phyloP scores from a whole-genome alignment of 805 yeast genomes.

The Spencermartinsiella europaea region DNA sequence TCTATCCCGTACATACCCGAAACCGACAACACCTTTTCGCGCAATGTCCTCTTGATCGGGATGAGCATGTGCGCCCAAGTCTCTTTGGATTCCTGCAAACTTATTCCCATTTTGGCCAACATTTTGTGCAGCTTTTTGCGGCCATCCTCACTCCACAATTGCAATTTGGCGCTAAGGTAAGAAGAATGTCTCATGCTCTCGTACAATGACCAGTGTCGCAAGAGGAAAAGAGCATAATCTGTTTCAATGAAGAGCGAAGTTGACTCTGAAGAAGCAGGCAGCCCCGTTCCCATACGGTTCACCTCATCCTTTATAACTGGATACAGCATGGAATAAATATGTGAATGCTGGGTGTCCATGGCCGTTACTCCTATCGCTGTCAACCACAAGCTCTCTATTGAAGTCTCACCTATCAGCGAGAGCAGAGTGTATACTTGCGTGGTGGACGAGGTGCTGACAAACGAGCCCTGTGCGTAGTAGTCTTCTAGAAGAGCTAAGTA shows the following conservation, averaged over 20 bases:
- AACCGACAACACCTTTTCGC: conserved; percentile 62
- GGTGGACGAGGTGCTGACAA: conserved; percentile 67
- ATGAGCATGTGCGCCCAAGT: conserved; percentile 89
- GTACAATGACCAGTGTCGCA: conserved; percentile 91
- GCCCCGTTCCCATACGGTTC: conserved; percentile 48
- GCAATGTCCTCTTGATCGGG: conserved; percentile 66
- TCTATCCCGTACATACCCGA: conserved; percentile 74
- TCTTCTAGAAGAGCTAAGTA: conserved; percentile 53
- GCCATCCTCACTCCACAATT: conserved; percentile 90
- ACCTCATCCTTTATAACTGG: conserved; percentile 84
- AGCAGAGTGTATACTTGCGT: conserved; percentile 75
- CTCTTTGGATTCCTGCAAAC: conserved; percentile 82
- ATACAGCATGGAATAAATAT: conserved; percentile 61
- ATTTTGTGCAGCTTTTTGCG: conserved; percentile 77
- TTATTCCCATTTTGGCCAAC: conserved; percentile 95
- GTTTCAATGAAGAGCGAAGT: conserved; percentile 57
- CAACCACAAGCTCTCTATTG: conserved; percentile 68
- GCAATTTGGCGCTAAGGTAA: conserved; percentile 80
- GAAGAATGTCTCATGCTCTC: conserved; percentile 89
- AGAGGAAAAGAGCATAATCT: conserved; percentile 78
- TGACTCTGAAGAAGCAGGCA: conserved; percentile 19
- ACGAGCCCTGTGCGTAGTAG: conserved; percentile 82
- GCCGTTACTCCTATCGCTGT: conserved; percentile 86
- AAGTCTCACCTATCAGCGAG: conserved; percentile 78
- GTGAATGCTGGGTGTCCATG: conserved; percentile 63